Base-by-base conservation (phyloP, 805 yeast species). In the Kodamaea kakaduensis region DNA sequence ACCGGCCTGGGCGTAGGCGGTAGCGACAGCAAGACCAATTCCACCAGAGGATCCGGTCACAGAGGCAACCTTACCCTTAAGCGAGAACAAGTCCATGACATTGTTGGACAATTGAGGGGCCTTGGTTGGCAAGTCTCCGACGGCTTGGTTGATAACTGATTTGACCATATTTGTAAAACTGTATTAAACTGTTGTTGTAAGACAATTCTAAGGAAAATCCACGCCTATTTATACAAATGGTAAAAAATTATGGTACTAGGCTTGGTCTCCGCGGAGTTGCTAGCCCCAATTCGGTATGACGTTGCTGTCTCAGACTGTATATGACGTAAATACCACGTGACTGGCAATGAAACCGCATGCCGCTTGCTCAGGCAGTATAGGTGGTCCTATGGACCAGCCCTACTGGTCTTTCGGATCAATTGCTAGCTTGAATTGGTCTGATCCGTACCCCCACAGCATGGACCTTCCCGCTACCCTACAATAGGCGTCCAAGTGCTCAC, bases 41-140 rank as follows among this genome's bases (percentile, higher is more conserved):
- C 95, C 95, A 30, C 82, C 70, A 12, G 89, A 79, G 9, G 86
- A 84, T 30, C 95, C 95, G n/a, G 94, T 83, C 40, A 86, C 75
- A 3, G 84, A 77, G 17, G 94, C 93, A 9, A 80, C 81, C 59
- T 84, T 85, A 17, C 93, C 94, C 61, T 80, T 81, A 41, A 86
- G 70, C 3, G 86, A 79, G 59, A 86, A 84, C 45, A 83, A 66
- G 43, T 82, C 89, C 43, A 81, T 60, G 22, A 81, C 78, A 51
- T 69, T 16, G 35, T 62, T 58, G 18, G 77, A 61, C 24, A 77
- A 58, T 41, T 60, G 54, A 32, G 88, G 88, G 10, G 66, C 63
- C 32, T 70, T 64, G 35, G 62, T 60, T 14, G 87, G 86, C 29
- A 34, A 29, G 9, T 22, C 24, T 12, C 38, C 38, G 28, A 34